These are phyloP conservation scores for Asparagopsis taxiformis DNA, from an alignment of 31 red algal genomes.

Conservation along the genomic window DNA sequence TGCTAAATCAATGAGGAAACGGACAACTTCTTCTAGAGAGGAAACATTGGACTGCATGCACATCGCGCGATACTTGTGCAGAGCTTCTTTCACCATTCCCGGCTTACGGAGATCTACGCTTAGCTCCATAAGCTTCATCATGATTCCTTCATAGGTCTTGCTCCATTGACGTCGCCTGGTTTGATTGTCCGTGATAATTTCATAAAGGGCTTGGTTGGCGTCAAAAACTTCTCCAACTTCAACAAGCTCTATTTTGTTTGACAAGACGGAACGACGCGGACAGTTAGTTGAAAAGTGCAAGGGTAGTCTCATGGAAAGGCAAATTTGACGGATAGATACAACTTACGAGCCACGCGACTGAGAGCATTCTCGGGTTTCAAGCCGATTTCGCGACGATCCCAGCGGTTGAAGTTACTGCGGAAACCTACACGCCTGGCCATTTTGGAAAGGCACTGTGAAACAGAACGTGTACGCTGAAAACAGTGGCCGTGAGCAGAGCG, in stretches of 20 bases:
- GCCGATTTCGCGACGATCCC: conserved; percentile 74
- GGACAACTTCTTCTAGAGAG: conserved; percentile 93
- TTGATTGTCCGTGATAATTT: conserved; percentile 96
- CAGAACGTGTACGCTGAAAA: too few species aligned
- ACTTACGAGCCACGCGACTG: conserved; percentile 92
- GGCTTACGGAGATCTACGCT: conserved; percentile 85
- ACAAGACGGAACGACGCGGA: not conserved
- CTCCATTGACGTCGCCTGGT: conserved; percentile 90
- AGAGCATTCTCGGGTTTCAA: conserved; percentile 98
- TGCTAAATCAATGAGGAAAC: conserved; percentile 54
- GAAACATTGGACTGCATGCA: conserved; percentile 78
- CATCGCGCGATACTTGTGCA: conserved; percentile 97
- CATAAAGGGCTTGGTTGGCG: conserved; percentile 88
- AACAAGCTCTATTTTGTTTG: conserved; percentile 77
- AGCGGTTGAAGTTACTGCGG: conserved; percentile 48
- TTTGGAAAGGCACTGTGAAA: too few species aligned
- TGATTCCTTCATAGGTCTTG: conserved; percentile 97
- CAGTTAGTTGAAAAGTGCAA: not conserved
- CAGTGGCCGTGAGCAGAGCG: too few species aligned
- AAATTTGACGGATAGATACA: not conserved
- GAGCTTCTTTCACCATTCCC: conserved; percentile 89
- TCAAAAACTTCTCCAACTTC: conserved; percentile 86
- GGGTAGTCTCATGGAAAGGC: not conserved
- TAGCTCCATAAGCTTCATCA: conserved; percentile 97
- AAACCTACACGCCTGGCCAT: conserved; percentile 21